Evolutionary conservation across 345 rosid genomes (phyloP), one percentile per base, ranked within the genome.

Genomic region (Punica granatum): DNA sequence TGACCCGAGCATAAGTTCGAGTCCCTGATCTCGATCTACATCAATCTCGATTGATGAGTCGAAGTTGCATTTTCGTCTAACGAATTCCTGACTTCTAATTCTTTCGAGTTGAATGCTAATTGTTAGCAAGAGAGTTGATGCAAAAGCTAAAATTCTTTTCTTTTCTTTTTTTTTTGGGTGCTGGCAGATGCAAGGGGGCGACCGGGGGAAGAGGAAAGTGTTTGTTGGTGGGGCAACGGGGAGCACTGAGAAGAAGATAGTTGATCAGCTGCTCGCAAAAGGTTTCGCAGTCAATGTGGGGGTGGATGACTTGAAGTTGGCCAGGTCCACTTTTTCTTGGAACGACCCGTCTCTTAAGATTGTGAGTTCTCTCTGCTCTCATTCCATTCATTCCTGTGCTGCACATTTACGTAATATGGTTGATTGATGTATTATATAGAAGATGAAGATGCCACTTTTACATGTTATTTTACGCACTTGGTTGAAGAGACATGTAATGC

Each of bases 211-310:
- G 77, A 84, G 82, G 84, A 92, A 79, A 44, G 79, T 90, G 14
- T 88, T 92, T 69, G 98, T 92, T 41, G 98, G 93, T 3, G 98
- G 98, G 71, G 98, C 98, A 0, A 83, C 96, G 0, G 97, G 98
- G 8, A 82, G 81, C 68, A 87, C 92, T 1, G 97, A 96, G 33
- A 90, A 92, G 70, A 80, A 96, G 69, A 81, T 92, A 25, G 90
- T 92, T 6, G 88, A 87, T 56, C 97, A 86, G 85, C 77, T 92
- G 35, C 82, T 93, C 54, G 84, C 93, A 0, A 86, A 79, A 81
- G 98, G 97, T 69, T 93, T 88, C 60, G 72, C 81, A 12, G 97
- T 93, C 66, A 90, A 86, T 78, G 96, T 96, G 7, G 96, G 93
- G 32, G 97, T 88, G 69, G 88, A 90, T 25, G 92, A 90, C 67